Evolutionary conservation across 768 basidiomycete species (phyloP), one percentile per base, ranked within the genome.

Genomic region (Russula brevipes): DNA sequence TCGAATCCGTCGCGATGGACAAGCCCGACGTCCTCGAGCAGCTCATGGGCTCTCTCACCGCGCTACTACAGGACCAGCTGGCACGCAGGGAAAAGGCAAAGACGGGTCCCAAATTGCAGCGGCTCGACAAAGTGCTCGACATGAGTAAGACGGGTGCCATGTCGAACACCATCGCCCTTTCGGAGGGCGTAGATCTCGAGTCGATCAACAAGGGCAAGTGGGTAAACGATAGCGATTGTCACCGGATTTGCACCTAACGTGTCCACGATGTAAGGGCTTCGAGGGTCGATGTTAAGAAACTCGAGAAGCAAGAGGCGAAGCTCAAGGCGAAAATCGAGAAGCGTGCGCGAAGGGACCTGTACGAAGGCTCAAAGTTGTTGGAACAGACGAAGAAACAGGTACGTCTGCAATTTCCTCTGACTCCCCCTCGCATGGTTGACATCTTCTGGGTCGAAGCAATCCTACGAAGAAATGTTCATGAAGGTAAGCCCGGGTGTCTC

Each of bases 401-500:
- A 66, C 59, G 78, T 68, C 45, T 42, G 14, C 19, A 4, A 12
- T 45, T 35, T 9, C 41, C 35, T 51, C 38, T 2, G 8, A 9
- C 33, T 16, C 33, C 19, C 17, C 44, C 51, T 24, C 42, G 57
- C 60, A 19, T 42, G 54, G 46, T 17, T 47, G 31, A 41, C 38
- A 17, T 45, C 24, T 63, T 65, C 38, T 51, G 17, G 69, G 41
- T 17, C 42, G n/a, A 60, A 98, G 87, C 94, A 98, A 89, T 85
- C 88, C 19, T 98, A 98, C 76, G 96, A 98, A 72, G 97, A 99
- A 72, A 88, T 99, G 85, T 99, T 94, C 77, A 91, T 99, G 91
- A 93, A 97, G 82, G 94, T 87, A 57, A 56, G 61, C 10, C 9
- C 35, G 14, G 35, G 30, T 50, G 5, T 56, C 38, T 24, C 16